A percentile compares a stretch with the other conserved stretches of the same genome.
phyloP scores from a whole-genome alignment of 441 rosid genomes.

The Adansonia madagascariensis region DNA sequence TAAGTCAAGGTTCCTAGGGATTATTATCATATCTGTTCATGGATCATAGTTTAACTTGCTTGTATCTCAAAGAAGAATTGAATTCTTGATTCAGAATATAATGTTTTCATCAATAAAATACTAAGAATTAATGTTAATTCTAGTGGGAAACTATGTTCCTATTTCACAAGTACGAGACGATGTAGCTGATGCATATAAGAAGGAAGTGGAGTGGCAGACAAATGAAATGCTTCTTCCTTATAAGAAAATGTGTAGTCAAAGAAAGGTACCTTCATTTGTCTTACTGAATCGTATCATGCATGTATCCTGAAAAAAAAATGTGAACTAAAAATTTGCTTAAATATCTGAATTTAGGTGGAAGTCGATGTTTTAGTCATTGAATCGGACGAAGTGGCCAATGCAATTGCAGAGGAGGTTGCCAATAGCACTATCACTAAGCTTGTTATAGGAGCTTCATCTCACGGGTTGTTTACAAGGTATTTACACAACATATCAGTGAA shows the following conservation, averaged over 20 bases:
- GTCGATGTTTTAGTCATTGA: conserved; percentile 61
- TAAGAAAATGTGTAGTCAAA: conserved; percentile 60
- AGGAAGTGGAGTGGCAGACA: conserved; percentile 61
- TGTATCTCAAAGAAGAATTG: background rate
- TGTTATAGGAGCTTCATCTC: conserved; percentile 82
- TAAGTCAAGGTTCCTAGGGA: conserved; percentile 42
- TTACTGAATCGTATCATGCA: conserved; percentile 4
- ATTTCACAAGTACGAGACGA: conserved; percentile 79
- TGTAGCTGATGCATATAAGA: conserved; percentile 68
- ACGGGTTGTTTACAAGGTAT: conserved; percentile 65
- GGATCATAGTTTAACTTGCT: background rate
- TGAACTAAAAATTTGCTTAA: conserved; percentile 14
- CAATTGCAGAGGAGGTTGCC: conserved; percentile 73
- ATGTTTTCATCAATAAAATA: background rate
- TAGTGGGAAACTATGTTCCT: conserved; percentile 75
- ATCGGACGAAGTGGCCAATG: conserved; percentile 69
- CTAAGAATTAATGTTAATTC: conserved; percentile 12
- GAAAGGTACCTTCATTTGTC: conserved; percentile 50
- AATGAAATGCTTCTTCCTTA: conserved; percentile 65
- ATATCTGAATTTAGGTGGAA: conserved; percentile 48
- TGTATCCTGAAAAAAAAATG: conserved; percentile 22
- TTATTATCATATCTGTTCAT: background rate
- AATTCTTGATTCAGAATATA: background rate
- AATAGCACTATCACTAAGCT: conserved; percentile 56
- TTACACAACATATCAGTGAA: background rate